Evolutionary conservation across 768 basidiomycete species (phyloP), one percentile per base, ranked within the genome.

Genomic region (Agrocybe praecox): DNA sequence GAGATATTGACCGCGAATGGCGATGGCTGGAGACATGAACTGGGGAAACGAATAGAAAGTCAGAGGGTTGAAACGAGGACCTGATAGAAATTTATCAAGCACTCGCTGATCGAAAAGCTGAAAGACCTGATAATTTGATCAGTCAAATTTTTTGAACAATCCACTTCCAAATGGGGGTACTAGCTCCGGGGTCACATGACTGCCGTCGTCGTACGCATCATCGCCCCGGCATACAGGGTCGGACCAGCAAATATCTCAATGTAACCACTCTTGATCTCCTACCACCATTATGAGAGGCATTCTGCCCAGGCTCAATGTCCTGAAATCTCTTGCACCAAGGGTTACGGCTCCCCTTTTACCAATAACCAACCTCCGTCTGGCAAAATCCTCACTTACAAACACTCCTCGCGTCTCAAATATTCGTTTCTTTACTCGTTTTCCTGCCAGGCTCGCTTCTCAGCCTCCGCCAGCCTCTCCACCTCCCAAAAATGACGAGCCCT

Each of bases 391-490:
- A 14, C 65, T 71, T 10, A 66, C 69, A 52, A 59, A 57, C 56
- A 60, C 54, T 22, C 67, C 69, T 22, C 71, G 72, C 52, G 59
- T 66, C 17, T 56, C 57, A 22, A 55, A 56, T 23, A 68, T 77
- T n/a, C 83, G 82, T 24, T 67, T 80, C 19, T 82, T 85, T 66
- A 79, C 77, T 60, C 72, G 76, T 32, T 79, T 81, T 45, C 71
- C 81, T 29, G 69, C 81, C 7, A 80, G 81, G 40, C 75, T 83
- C 61, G 66, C 77, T n/a, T 66, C 75, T 43, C 75, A 73, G 32
- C 67, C 76, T 43, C 68, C 70, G 48, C 60, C n/a, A n/a, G n/a
- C n/a, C n/a, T n/a, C 70, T n/a, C 65, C 74, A 54, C 67, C 70
- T 33, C 62, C 66, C 40, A 64, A 56, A 47, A 55, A 70, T 22